These are phyloP conservation scores for Cytospora leucostoma DNA, from an alignment of 2,329 filamentous ascomycete species.

Conservation along the genomic window DNA sequence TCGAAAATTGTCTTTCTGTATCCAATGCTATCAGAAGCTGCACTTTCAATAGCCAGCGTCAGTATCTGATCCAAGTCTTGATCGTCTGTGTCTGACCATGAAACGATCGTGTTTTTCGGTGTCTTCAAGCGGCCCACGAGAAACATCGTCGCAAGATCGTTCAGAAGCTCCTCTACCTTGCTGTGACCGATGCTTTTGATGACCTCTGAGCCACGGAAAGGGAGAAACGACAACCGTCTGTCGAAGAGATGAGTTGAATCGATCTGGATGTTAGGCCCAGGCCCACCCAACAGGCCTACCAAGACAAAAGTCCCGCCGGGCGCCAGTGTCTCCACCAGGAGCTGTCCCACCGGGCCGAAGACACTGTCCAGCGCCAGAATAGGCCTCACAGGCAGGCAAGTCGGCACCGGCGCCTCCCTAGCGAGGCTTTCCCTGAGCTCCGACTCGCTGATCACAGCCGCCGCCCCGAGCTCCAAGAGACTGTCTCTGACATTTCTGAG, in stretches of 20 bases:
- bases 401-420: not conserved
- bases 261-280: not conserved
- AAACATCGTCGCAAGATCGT: not conserved
- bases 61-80: not conserved
- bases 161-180: not conserved
- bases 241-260: not conserved
- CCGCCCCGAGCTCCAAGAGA: not conserved
- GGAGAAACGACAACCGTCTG: not conserved
- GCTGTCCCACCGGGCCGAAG: not conserved
- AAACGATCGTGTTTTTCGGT: not conserved
- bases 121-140: not conserved
- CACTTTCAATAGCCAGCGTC: not conserved
- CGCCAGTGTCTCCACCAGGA: not conserved
- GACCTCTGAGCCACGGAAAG: not conserved
- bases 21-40: not conserved
- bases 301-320: not conserved
- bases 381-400: not conserved
- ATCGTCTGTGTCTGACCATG: not conserved
- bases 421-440: not conserved
- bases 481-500: not conserved
- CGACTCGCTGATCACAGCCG: not conserved
- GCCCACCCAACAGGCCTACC: not conserved
- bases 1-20: not conserved
- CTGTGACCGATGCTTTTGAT: not conserved
- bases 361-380: not conserved